These are phyloP conservation scores for Coelastrella sp. DNA, from an alignment of 139 green algal species.

Conservation along the genomic window DNA sequence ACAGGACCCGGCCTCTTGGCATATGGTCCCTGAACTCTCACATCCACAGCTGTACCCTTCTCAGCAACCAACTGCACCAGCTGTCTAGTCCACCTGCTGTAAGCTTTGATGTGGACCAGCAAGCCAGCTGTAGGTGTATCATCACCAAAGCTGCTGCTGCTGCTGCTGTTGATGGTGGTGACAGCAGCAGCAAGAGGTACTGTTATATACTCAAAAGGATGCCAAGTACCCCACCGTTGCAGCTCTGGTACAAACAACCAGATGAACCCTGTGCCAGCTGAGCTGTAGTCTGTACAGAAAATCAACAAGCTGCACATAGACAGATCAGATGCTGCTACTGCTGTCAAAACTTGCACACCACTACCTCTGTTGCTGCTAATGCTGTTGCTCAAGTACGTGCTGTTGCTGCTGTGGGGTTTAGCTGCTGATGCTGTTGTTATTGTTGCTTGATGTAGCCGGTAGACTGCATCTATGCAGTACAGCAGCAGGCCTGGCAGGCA, in stretches of 20 bases:
- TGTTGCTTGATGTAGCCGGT: background rate
- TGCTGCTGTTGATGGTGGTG: constrained; percentile 1
- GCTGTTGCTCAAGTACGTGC: background rate
- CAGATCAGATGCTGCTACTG: background rate
- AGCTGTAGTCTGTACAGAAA: background rate
- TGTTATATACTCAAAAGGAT: background rate
- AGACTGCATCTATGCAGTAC: background rate
- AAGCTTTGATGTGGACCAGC: background rate
- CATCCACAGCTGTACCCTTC: background rate
- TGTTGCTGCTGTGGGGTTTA: background rate
- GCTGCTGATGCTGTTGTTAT: background rate
- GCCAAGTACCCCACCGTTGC: background rate
- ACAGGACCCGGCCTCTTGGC: background rate
- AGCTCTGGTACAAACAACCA: background rate
- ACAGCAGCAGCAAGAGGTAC: background rate
- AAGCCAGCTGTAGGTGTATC: background rate
- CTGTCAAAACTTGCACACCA: background rate
- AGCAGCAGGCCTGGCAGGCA: background rate
- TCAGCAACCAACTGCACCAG: background rate
- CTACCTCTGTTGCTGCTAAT: background rate
- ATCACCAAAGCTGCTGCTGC: background rate
- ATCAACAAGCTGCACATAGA: background rate
- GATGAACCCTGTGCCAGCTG: background rate
- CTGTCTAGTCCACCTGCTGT: background rate
- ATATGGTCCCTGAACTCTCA: background rate